Conservation (phyloP, 768 basidiomycete genomes). For the Kwoniella sp. region DNA sequence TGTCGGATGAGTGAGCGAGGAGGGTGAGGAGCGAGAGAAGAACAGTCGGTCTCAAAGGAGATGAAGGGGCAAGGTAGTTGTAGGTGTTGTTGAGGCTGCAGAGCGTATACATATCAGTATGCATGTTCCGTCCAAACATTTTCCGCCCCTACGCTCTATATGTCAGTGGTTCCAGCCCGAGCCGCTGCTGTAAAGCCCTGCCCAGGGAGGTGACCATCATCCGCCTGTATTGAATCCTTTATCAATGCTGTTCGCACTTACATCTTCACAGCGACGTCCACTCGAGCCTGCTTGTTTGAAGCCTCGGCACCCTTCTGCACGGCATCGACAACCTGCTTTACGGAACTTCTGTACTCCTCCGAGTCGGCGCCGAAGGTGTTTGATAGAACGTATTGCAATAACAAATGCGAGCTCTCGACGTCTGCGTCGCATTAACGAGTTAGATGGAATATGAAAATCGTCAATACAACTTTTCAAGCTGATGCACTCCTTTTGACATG, state of each 20-base stretch:
- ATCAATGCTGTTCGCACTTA: too few relatives aligned
- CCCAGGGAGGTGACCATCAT: too few relatives aligned
- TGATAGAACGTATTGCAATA: constrained; percentile 43
- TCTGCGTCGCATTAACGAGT: too few relatives aligned
- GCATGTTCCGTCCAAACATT: too few relatives aligned
- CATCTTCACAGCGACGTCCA: constrained; percentile 51
- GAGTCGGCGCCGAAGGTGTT: constrained; percentile 32
- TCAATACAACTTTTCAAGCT: too few relatives aligned
- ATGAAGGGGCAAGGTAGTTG: constrained; percentile 50
- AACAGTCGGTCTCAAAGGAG: constrained; percentile 45
- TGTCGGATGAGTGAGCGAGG: constrained; percentile 42
- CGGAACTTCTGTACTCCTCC: constrained; percentile 30
- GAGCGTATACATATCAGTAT: not conserved
- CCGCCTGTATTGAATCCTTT: too few relatives aligned
- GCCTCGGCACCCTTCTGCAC: constrained; percentile 40
- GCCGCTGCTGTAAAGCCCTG: too few relatives aligned
- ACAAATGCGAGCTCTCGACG: constrained; percentile 48
- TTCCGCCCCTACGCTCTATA: too few relatives aligned
- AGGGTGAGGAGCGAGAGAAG: constrained; percentile 48
- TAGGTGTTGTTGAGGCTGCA: constrained; percentile 54
- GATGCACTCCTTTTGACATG: too few relatives aligned
- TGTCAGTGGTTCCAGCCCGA: too few relatives aligned
- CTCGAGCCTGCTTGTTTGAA: constrained; percentile 27
- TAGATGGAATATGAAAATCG: too few relatives aligned
- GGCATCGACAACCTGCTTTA: constrained; percentile 37